Conservation (phyloP, 192 early-diverging fungal genomes). For the Rhizophagus sp. region DNA sequence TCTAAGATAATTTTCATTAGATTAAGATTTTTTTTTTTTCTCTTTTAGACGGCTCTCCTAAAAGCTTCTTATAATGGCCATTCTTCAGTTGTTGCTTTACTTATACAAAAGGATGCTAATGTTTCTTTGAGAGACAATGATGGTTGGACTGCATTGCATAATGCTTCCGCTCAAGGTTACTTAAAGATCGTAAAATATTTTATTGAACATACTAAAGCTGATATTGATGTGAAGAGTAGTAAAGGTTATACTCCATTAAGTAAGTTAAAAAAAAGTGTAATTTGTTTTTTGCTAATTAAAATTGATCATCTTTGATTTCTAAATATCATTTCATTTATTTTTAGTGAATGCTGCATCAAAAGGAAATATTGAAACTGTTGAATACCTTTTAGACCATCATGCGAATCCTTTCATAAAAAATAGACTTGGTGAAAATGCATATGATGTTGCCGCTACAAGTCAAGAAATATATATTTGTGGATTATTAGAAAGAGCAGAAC, state of each 20-base stretch:
- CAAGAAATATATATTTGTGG: slow-evolving; percentile 68
- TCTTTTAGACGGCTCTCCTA: slow-evolving; percentile 63
- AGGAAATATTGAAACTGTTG: slow-evolving; percentile 64
- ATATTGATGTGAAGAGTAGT: slow-evolving; percentile 60
- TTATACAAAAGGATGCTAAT: slow-evolving; percentile 62
- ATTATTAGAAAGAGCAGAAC: slow-evolving; percentile 61
- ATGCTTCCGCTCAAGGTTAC: slow-evolving; percentile 66
- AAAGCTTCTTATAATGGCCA: slow-evolving; percentile 75
- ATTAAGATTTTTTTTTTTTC: slow-evolving; percentile 1
- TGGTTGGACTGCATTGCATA: slow-evolving; percentile 83
- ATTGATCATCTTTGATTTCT: neutral
- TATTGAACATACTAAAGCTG: slow-evolving; percentile 56
- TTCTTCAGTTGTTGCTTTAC: slow-evolving; percentile 54
- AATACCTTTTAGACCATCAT: slow-evolving; percentile 60
- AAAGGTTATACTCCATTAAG: slow-evolving; percentile 75
- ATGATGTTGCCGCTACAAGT: slow-evolving; percentile 72
- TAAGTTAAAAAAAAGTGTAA: slow-evolving; percentile 36
- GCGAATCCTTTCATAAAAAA: slow-evolving; percentile 69
- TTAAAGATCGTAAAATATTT: slow-evolving; percentile 57
- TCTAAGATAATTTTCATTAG: neutral
- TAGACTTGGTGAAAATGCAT: slow-evolving; percentile 69
- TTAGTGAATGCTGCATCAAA: slow-evolving; percentile 73
- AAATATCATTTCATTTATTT: slow-evolving; percentile 6
- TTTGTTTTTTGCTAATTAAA: neutral
- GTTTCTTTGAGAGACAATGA: slow-evolving; percentile 69